Evolutionary conservation across 192 early-diverging fungal genomes (phyloP), one percentile per base, ranked within the genome.

Genomic region (Coemansia sp.): DNA sequence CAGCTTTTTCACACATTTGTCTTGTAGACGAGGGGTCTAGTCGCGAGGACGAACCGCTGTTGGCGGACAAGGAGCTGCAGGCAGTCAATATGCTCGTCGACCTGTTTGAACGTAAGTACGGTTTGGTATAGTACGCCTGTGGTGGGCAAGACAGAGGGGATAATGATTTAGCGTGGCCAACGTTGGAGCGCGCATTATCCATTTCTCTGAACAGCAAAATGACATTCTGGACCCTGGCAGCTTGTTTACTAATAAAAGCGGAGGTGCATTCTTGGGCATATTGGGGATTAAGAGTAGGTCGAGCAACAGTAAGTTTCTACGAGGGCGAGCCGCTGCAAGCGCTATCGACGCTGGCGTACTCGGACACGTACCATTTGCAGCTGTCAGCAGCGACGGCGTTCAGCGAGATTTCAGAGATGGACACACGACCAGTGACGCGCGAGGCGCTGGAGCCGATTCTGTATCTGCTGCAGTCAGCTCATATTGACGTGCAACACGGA

Each of bases 401-500:
- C 79, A 91, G 89, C 52, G 93, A 95, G 70, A 90, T 95, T 35
- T 93, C 93, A 22, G 93, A 95, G 72, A 72, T 74, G 87, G 91
- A 93, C 79, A 89, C 88, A 14, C 86, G 90, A 53, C 87, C 87
- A 21, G 89, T 92, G 38, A 84, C 85, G 48, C 82, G 89, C 25
- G 89, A 91, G 62, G 88, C 88, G 4, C 63, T 94, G 59, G 89
- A 94, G 65, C 92, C 92, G 3, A 89, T 94, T 23, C 77, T 91
- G 60, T 92, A 88, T 67, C 73, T 95, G 52, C 84, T 95, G 59
- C 87, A 91, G 62, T 91, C 90, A 24, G 85, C 87, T 61, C 90
- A 94, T 73, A 85, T 89, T 22, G 90, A 94, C 62, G 91, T 93
- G 45, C 92, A 94, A 76, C 78, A 90, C 70, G 87, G 87, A 12